Conservation (phyloP, 805 yeast species). For the Yamadazyma paraphyllophila region DNA sequence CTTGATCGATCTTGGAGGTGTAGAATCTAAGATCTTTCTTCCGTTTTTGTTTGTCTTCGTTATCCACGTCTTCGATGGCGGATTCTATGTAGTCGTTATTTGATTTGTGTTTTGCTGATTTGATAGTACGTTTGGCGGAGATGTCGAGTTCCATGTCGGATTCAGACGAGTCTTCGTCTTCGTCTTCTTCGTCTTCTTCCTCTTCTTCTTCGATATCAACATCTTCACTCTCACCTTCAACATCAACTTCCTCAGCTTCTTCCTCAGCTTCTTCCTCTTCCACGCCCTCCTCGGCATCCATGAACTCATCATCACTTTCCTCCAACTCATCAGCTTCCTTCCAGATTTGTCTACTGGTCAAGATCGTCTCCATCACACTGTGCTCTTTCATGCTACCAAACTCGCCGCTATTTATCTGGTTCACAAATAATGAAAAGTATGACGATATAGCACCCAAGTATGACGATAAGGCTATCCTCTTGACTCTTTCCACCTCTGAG, state of each 20-base stretch:
- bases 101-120: constrained; percentile 19
- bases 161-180: constrained; percentile 15
- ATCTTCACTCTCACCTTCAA: constrained; percentile 8
- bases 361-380: constrained; percentile 83
- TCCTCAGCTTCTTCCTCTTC: constrained; percentile 21
- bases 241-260: constrained; percentile 11
- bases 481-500: constrained; percentile 44
- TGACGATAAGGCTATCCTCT: constrained; percentile 69
- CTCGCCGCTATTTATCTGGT: constrained; percentile 53
- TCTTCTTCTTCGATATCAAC: constrained; percentile 11
- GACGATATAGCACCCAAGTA: constrained; percentile 77
- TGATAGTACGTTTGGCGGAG: constrained; percentile 51
- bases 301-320: constrained; percentile 4
- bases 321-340: constrained; percentile 68
- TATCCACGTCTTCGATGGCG: constrained; percentile 74
- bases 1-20: constrained; percentile 94
- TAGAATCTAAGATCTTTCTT: constrained; percentile 87
- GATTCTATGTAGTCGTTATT: constrained; percentile 65
- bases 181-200: constrained; percentile 17
- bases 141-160: constrained; percentile 50
- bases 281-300: constrained; percentile 11
- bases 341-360: constrained; percentile 85
- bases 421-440: constrained; percentile 72
- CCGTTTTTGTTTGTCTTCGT: constrained; percentile 79
- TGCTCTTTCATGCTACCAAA: constrained; percentile 72